Conservation (phyloP, 164 flowering plant species). For the Hamamelis virginiana region DNA sequence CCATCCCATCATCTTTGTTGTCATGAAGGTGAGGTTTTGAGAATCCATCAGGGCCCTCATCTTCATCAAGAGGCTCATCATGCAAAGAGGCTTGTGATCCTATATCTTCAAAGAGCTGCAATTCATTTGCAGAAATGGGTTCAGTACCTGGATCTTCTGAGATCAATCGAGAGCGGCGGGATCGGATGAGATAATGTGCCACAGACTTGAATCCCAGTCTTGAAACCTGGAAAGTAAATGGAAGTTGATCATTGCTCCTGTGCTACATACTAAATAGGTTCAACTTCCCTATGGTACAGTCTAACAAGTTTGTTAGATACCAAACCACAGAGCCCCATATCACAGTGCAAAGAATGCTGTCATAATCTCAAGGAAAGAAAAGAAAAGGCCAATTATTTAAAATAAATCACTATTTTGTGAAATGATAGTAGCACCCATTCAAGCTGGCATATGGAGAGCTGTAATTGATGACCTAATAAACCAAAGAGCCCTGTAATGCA, state of each 20-base stretch:
- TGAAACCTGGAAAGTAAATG: conserved; percentile 1
- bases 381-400: no score
- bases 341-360: background rate
- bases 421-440: background rate
- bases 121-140: conserved; percentile 8
- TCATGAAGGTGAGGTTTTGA: no score
- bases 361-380: background rate
- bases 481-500: background rate
- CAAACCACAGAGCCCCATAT: background rate
- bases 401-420: no score
- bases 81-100: conserved; percentile 1
- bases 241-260: background rate
- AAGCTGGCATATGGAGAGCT: background rate
- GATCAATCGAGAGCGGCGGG: conserved; percentile 1
- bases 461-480: background rate
- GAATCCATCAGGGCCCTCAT: no score
- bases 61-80: background rate
- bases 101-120: background rate
- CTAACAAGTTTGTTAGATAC: background rate
- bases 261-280: background rate
- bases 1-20: no score
- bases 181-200: conserved; percentile 17
- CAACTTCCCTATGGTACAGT: background rate
- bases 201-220: conserved; percentile 21
- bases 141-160: conserved; percentile 9